Evolutionary conservation across 2,329 filamentous ascomycete genomes (phyloP).

Genomic region (Periconia macrospinosa): DNA sequence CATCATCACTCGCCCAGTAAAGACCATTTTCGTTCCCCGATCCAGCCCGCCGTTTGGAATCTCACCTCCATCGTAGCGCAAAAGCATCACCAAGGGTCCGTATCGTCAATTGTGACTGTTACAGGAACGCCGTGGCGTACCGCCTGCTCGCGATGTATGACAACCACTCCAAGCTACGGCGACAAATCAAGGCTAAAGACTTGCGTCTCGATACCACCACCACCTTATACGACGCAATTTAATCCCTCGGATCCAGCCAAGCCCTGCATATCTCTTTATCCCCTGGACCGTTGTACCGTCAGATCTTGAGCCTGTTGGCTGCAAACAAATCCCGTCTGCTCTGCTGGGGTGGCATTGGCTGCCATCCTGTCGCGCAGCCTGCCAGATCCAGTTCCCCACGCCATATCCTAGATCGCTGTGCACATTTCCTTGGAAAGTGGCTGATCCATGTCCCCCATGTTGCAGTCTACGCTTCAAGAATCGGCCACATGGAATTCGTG

Average conservation of each 20-base stretch:
- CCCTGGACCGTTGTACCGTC: constrained; percentile 5
- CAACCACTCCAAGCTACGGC: no score
- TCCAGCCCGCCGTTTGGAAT: constrained; percentile 20
- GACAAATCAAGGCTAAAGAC: not conserved
- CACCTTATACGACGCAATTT: not conserved
- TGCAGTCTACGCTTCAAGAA: constrained; percentile 15
- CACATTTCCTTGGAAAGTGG: constrained; percentile 9
- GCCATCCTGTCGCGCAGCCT: constrained; percentile 24
- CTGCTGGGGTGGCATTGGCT: constrained; percentile 29
- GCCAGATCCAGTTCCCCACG: constrained; percentile 30
- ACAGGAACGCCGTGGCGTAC: constrained; percentile 1
- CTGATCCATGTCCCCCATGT: constrained; percentile 12
- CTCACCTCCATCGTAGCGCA: constrained; percentile 8
- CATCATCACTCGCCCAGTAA: constrained; percentile 13
- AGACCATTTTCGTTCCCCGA: constrained; percentile 15
- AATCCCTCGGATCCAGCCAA: not conserved
- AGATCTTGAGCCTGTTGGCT: constrained; percentile 28
- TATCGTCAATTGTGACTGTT: not conserved
- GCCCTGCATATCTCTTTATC: not conserved
- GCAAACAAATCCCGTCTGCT: constrained; percentile 28
- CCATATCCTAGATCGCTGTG: constrained; percentile 30
- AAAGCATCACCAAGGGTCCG: constrained; percentile 15
- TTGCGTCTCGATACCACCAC: not conserved
- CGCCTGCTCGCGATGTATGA: not conserved
- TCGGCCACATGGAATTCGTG: constrained; percentile 19